Evolutionary conservation across 2,329 filamentous ascomycete genomes (phyloP).

Genomic region (Epichloe brachyelytri): DNA sequence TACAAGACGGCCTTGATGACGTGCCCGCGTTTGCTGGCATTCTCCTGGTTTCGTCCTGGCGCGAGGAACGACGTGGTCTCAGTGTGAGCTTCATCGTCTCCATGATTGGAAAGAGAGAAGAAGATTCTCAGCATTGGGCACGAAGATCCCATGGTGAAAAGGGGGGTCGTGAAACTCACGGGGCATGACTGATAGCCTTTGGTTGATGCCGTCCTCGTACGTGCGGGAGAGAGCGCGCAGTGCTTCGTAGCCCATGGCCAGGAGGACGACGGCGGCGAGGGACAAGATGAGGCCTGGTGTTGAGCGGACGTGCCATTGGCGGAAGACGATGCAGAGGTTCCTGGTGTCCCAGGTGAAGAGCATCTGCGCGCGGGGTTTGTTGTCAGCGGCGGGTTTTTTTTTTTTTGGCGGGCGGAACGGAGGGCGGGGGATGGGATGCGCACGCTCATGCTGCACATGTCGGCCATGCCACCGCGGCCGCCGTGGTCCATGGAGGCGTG

Average conservation of each 20-base stretch:
- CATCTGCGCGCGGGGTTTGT: slow-evolving; percentile 49
- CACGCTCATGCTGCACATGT: slow-evolving; percentile 86
- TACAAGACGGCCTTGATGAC: slow-evolving; percentile 74
- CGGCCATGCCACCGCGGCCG: slow-evolving; percentile 40
- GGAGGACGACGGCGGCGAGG: slow-evolving; percentile 64
- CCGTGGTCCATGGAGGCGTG: slow-evolving; percentile 21
- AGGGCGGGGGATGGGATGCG: not conserved
- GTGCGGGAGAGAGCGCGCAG: slow-evolving; percentile 63
- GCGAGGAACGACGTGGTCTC: slow-evolving; percentile 50
- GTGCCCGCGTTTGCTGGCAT: slow-evolving; percentile 54
- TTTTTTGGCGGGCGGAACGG: not conserved
- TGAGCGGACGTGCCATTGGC: slow-evolving; percentile 73
- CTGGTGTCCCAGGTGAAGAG: slow-evolving; percentile 92
- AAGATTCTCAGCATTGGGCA: slow-evolving; percentile 17
- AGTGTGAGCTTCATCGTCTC: slow-evolving; percentile 36
- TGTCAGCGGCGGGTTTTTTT: not conserved
- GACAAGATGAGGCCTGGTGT: slow-evolving; percentile 66
- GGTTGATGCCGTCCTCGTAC: slow-evolving; percentile 53
- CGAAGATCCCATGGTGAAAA: slow-evolving; percentile 4
- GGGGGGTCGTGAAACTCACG: slow-evolving; percentile 32
- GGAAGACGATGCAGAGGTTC: slow-evolving; percentile 94
- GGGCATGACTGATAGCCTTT: slow-evolving; percentile 33
- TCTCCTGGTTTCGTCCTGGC: slow-evolving; percentile 58
- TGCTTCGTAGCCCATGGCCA: slow-evolving; percentile 88
- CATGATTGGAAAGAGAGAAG: not conserved